Percentiles rank a stretch among this genome's conserved stretches.
Conservation (phyloP, 2,329 filamentous ascomycete species). For the Hortaea sp. region DNA sequence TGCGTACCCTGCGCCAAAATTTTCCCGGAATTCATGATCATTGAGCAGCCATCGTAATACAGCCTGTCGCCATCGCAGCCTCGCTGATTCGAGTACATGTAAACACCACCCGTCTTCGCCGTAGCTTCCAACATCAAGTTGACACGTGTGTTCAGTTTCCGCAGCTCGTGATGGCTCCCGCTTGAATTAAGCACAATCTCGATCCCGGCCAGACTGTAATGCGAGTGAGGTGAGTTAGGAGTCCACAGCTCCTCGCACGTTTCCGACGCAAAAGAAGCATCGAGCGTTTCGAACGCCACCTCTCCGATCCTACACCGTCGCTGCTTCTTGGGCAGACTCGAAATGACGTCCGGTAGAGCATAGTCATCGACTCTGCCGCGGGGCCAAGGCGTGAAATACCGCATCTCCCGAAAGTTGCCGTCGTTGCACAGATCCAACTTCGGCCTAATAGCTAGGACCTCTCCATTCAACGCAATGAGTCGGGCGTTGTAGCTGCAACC, state of each 20-base stretch:
- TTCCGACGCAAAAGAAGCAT: conserved; percentile 54
- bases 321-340: conserved; percentile 43
- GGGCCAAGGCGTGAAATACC: conserved; percentile 55
- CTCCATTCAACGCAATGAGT: conserved; percentile 53
- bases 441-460: conserved; percentile 61
- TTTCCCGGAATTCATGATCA: conserved; percentile 54
- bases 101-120: conserved; percentile 49
- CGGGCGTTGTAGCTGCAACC: conserved; percentile 57
- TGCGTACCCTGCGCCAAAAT: conserved; percentile 57
- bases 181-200: conserved; percentile 53
- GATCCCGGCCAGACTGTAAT: conserved; percentile 57
- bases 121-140: conserved; percentile 59
- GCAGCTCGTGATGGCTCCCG: conserved; percentile 57
- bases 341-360: conserved; percentile 50
- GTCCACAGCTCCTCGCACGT: conserved; percentile 62
- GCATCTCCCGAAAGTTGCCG: conserved; percentile 45
- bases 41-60: conserved; percentile 53
- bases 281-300: conserved; percentile 49
- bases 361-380: conserved; percentile 53
- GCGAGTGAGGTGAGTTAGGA: conserved; percentile 46
- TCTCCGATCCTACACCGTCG: conserved; percentile 58
- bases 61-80: conserved; percentile 50
- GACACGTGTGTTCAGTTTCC: conserved; percentile 54
- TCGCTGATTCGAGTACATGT: conserved; percentile 53
- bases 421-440: conserved; percentile 64